Conservation (phyloP, 2,329 filamentous ascomycete genomes). For the Calonectria leucothoes region DNA sequence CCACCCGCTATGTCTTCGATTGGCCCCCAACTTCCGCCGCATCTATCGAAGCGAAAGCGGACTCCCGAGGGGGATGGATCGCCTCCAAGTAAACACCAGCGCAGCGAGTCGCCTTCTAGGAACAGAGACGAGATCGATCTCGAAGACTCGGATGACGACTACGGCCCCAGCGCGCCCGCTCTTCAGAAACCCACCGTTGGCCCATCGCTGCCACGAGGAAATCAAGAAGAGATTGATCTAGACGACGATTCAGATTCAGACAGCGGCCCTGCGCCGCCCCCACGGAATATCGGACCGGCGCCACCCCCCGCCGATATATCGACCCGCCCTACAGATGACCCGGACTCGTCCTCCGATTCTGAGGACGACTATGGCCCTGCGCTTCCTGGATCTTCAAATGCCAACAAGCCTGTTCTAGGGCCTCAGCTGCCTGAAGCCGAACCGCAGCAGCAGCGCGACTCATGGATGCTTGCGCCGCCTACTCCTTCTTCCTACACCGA, state of each 20-base stretch:
- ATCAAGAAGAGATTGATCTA: conserved; percentile 56
- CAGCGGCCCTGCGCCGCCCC: conserved; percentile 52
- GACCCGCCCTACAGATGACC: conserved; percentile 37
- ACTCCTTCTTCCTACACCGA: conserved; percentile 65
- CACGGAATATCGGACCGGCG: conserved; percentile 45
- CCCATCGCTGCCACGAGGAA: conserved; percentile 41
- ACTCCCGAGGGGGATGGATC: conserved; percentile 49
- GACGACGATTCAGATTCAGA: conserved; percentile 52
- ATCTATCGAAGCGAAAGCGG: conserved; percentile 73
- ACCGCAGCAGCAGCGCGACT: conserved; percentile 75
- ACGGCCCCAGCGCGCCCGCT: conserved; percentile 51
- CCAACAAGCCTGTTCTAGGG: conserved; percentile 59
- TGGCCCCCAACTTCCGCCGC: conserved; percentile 76
- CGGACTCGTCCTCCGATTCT: conserved; percentile 56
- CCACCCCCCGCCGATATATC: conserved; percentile 45
- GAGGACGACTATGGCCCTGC: conserved; percentile 71
- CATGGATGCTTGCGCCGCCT: conserved; percentile 85
- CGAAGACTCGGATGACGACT: conserved; percentile 53
- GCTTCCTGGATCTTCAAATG: conserved; percentile 61
- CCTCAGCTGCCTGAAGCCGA: conserved; percentile 49
- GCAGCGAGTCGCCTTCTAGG: conserved; percentile 43
- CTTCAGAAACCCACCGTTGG: conserved; percentile 32
- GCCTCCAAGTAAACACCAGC: conserved; percentile 58
- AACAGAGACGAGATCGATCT: conserved; percentile 63
- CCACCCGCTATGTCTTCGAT: conserved; percentile 70